Conservation (phyloP, 176 grass and related monocot species). For the maize (Zea mays) region DNA sequence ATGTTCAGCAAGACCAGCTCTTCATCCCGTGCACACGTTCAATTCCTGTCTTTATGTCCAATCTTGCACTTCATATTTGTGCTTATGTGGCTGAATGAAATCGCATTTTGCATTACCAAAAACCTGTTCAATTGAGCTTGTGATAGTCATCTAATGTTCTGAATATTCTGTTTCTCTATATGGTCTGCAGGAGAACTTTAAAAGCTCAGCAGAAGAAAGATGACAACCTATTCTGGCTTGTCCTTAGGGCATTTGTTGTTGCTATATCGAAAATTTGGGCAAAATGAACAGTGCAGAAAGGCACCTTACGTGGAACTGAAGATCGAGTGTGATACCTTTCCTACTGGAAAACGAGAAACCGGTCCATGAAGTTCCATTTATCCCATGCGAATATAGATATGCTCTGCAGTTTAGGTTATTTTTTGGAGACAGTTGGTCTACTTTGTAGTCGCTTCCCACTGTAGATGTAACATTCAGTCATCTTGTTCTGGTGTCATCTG, state of each 20-base stretch:
- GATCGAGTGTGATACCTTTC: neutral
- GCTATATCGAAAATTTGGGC: conserved; percentile 56
- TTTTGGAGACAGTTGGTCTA: neutral
- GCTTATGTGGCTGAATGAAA: neutral
- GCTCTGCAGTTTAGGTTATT: conserved; percentile 1
- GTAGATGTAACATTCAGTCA: conserved; percentile 29
- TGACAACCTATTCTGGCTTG: conserved; percentile 60
- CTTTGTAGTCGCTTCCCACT: neutral
- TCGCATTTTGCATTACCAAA: neutral
- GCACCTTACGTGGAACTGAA: neutral
- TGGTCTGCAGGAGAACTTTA: conserved; percentile 35
- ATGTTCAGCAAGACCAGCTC: neutral
- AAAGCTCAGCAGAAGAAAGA: conserved; percentile 43
- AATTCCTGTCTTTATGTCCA: neutral
- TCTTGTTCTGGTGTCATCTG: neutral
- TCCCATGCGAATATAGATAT: conserved; percentile 8
- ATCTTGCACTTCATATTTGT: neutral
- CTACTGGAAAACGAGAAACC: neutral
- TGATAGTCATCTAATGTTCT: neutral
- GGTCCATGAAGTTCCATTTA: conserved; percentile 23
- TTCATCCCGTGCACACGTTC: neutral
- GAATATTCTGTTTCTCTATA: neutral
- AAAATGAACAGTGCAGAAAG: conserved; percentile 32
- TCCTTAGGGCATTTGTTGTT: conserved; percentile 56
- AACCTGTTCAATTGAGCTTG: neutral